Evolutionary conservation across 2,329 filamentous ascomycete species (phyloP), one percentile per base, ranked within the genome.

Genomic region (Lasiodiplodia gonubiensis): DNA sequence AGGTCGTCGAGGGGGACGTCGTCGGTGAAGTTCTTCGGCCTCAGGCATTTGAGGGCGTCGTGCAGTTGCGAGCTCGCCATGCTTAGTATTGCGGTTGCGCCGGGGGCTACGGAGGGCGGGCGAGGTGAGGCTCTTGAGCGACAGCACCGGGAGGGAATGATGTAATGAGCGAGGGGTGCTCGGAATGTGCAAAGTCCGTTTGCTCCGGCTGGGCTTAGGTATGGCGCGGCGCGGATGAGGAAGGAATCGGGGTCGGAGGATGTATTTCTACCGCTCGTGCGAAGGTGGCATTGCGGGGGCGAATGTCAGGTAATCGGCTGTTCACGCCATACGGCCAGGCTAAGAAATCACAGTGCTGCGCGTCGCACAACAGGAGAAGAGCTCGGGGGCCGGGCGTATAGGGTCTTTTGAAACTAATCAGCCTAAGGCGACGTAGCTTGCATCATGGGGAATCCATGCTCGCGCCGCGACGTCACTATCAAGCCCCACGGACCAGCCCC

Each of bases 1-100:
- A 84, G 80, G 59, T 78, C 72, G 68, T 80, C 74, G 63, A 77
- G 74, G 23, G 83, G 83, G 35, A 84, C 74, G 35, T 84, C 81
- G 70, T 72, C 70, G 23, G 39, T 14, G 72, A 80, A 85, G 64
- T 81, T 77, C 57, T 80, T 79, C 0, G 82, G 82, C 6, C 77
- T 74, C 35, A 85, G 79, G 48, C 72, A 73, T 67, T 78, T 76
- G 61, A 85, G 79, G 12, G 83, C 82, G 49, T 81, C 76, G 71
- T 84, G 82, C 18, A 85, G 79, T n/a, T 39, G 39, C 23, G 46
- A 2, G 49, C 16, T 52, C 48, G 64, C 37, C 64, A 68, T 67
- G 55, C 35, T 49, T 30, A 25, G 27, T 21, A 16, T 49, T 59
- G 23, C 35, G 52, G 54, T 4, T 49, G 23, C 51, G 46, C 35